A percentile compares a stretch with the other conserved stretches of the same genome.
Evolutionary conservation across 192 early-diverging fungal species (phyloP).

Genomic region (Lobosporangium transversale): DNA sequence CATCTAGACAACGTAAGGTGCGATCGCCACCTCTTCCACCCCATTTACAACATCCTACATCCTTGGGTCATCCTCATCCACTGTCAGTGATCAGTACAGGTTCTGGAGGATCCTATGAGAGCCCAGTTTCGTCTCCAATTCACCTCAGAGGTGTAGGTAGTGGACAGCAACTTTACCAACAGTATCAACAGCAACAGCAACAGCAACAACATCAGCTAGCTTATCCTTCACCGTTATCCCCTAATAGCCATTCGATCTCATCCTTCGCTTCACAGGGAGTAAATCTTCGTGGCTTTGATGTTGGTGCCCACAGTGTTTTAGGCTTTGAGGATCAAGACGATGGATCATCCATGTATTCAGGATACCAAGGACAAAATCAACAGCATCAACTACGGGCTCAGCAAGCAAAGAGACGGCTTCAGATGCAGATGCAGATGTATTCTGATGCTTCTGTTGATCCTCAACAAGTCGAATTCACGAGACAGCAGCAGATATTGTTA

Average conservation of each 20-base stretch:
- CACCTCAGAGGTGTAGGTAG: too few relatives aligned
- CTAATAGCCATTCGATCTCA: constrained; percentile 2
- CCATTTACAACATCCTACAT: constrained; percentile 6
- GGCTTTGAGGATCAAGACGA: constrained; percentile 31
- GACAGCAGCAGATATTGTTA: too few relatives aligned
- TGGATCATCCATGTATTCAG: constrained; percentile 8
- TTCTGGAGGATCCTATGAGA: constrained; percentile 34
- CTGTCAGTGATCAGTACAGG: constrained; percentile 30
- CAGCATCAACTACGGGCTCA: constrained; percentile 6
- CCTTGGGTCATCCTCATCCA: constrained; percentile 7
- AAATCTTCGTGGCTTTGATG: constrained; percentile 13
- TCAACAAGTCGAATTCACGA: too few relatives aligned
- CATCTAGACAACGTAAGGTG: constrained; percentile 25
- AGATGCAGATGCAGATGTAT: constrained; percentile 43
- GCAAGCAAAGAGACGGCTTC: constrained; percentile 41
- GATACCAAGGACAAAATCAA: not conserved
- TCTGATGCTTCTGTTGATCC: too few relatives aligned
- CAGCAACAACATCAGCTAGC: constrained; percentile 15
- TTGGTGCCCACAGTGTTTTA: constrained; percentile 15
- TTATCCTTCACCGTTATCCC: constrained; percentile 26
- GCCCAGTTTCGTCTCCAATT: constrained; percentile 10
- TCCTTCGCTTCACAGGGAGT: constrained; percentile 13
- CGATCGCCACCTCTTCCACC: constrained; percentile 24
- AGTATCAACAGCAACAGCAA: constrained; percentile 1
- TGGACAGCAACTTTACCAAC: not conserved